phyloP scores from a whole-genome alignment of 306 rosid genomes.

The Alnus rubra region DNA sequence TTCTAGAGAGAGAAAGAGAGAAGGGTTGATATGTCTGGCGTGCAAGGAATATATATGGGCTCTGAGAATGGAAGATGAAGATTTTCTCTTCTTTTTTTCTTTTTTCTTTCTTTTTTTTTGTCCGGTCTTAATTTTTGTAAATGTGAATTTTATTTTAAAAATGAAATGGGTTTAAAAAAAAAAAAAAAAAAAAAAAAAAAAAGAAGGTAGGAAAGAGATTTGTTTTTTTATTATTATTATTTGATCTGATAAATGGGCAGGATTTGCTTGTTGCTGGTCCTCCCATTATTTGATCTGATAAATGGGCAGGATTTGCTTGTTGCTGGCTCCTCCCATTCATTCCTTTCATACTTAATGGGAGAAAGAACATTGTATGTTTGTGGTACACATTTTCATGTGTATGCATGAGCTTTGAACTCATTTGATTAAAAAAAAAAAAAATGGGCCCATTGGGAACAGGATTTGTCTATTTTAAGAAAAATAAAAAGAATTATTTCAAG shows the following conservation, averaged over 20 bases:
- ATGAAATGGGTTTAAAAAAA: neutral
- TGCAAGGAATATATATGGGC: constrained; percentile 66
- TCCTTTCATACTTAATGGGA: constrained; percentile 28
- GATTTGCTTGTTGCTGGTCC: constrained; percentile 16
- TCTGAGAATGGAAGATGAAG: constrained; percentile 53
- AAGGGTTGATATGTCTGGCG: constrained; percentile 39
- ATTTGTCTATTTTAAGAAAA: no score
- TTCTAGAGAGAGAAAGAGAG: constrained; percentile 59
- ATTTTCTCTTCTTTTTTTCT: constrained; percentile 23
- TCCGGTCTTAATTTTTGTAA: neutral
- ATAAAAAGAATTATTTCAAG: no score
- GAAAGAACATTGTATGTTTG: constrained; percentile 6
- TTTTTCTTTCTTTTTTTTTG: constrained; percentile 10
- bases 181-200: neutral
- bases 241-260: constrained; percentile 12
- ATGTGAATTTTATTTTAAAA: constrained; percentile 15
- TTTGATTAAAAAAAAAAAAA: neutral
- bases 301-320: constrained; percentile 11
- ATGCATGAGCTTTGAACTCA: constrained; percentile 19
- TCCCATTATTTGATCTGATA: constrained; percentile 3
- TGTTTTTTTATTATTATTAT: neutral
- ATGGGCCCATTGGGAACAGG: neutral
- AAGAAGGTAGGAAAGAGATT: neutral
- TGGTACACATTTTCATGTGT: neutral
- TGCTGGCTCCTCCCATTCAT: constrained; percentile 15